Conservation (phyloP, 2,329 filamentous ascomycete genomes). For the Tympanopsis confertula region DNA sequence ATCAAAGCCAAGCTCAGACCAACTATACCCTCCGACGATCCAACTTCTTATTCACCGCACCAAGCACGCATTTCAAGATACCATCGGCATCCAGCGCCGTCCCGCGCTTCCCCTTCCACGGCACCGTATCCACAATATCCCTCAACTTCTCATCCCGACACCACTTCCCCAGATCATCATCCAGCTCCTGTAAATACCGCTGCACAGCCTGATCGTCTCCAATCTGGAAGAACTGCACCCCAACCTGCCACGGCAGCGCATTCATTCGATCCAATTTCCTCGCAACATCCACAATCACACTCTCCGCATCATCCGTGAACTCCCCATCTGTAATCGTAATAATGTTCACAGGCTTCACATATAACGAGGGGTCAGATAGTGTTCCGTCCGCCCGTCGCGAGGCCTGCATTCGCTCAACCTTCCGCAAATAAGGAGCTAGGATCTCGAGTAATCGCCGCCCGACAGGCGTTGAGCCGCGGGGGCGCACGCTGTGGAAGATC, state of each 20-base stretch:
- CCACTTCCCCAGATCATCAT: conserved; percentile 39
- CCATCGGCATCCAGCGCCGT: conserved; percentile 37
- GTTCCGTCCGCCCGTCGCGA: not conserved
- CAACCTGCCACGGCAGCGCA: conserved; percentile 50
- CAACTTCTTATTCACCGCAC: conserved; percentile 39
- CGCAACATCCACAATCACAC: conserved; percentile 39
- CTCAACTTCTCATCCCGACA: conserved; percentile 30
- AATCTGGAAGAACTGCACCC: conserved; percentile 60
- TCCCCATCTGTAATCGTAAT: conserved; percentile 58
- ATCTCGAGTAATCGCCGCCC: conserved; percentile 44
- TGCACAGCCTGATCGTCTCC: conserved; percentile 44
- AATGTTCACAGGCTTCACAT: conserved; percentile 49
- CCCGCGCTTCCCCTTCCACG: conserved; percentile 31
- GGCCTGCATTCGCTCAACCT: conserved; percentile 20
- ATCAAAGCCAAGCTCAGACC: not conserved
- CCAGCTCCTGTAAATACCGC: conserved; percentile 41
- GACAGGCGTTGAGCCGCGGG: conserved; percentile 44
- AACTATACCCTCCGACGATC: conserved; percentile 24
- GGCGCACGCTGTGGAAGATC: conserved; percentile 44
- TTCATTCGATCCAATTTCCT: conserved; percentile 39
- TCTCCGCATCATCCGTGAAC: conserved; percentile 48
- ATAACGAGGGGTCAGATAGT: conserved; percentile 18
- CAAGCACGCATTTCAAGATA: conserved; percentile 49
- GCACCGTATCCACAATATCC: conserved; percentile 57
- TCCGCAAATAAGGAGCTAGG: conserved; percentile 39